Evolutionary conservation across 2,329 filamentous ascomycete genomes (phyloP).

Genomic region (Monosporascus sp.): DNA sequence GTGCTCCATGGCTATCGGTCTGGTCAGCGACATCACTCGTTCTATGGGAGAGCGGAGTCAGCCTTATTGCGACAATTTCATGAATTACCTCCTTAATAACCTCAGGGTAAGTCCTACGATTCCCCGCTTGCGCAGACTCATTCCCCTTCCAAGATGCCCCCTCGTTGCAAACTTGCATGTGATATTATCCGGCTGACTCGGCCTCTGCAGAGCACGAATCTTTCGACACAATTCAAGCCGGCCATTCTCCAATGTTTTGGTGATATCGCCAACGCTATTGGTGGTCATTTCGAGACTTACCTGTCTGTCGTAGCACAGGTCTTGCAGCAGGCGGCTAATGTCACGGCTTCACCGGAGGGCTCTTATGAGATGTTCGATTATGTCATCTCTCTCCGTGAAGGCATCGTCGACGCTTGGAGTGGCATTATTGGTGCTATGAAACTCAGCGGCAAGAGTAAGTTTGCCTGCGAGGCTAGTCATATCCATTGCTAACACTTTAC

Average conservation of each 20-base stretch:
- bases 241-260: conserved; percentile 97
- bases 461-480: background rate
- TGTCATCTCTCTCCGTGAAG: conserved; percentile 87
- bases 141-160: background rate
- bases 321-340: conserved; percentile 82
- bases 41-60: conserved; percentile 86
- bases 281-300: conserved; percentile 87
- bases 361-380: conserved; percentile 97
- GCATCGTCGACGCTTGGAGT: conserved; percentile 98
- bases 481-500: conserved; percentile 21
- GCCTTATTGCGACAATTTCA: conserved; percentile 94
- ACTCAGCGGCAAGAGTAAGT: conserved; percentile 67
- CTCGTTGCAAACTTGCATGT: no score
- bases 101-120: conserved; percentile 56
- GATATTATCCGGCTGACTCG: no score
- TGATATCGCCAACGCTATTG: conserved; percentile 92
- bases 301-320: conserved; percentile 89
- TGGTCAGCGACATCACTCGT: conserved; percentile 93
- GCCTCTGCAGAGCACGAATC: conserved; percentile 60
- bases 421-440: conserved; percentile 96
- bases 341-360: conserved; percentile 72
- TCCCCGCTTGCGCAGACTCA: conserved; percentile 1
- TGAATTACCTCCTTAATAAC: conserved; percentile 96
- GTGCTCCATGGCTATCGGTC: conserved; percentile 94
- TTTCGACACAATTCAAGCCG: conserved; percentile 95